These are phyloP conservation scores for Fusarium siculi DNA, from an alignment of 2,329 filamentous ascomycete genomes.

Conservation along the genomic window DNA sequence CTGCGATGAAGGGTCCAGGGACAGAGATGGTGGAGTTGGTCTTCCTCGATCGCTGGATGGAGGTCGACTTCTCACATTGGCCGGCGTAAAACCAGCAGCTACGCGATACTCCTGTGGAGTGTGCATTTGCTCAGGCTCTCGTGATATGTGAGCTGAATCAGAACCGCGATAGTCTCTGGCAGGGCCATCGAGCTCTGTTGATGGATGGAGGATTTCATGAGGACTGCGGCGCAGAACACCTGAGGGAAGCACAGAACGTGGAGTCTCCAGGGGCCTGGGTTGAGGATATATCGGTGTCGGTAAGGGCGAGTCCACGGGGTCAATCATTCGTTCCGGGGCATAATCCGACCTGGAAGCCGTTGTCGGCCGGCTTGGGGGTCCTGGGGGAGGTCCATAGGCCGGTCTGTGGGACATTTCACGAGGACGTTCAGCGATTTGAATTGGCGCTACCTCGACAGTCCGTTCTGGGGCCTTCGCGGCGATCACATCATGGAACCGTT, in stretches of 20 bases:
- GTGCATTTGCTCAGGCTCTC: conserved; percentile 42
- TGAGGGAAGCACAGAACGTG: conserved; percentile 27
- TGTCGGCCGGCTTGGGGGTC: neutral
- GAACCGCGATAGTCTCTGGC: conserved; percentile 22
- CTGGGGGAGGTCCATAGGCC: neutral
- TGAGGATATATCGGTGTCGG: conserved; percentile 12
- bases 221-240: conserved; percentile 19
- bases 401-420: conserved; percentile 5
- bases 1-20: conserved; percentile 44
- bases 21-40: conserved; percentile 44
- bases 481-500: conserved; percentile 10
- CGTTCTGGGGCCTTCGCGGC: conserved; percentile 7
- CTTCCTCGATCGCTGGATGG: conserved; percentile 43
- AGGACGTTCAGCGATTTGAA: conserved; percentile 2
- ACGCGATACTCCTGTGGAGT: conserved; percentile 43
- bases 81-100: conserved; percentile 47
- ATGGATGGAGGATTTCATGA: conserved; percentile 34
- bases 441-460: conserved; percentile 5
- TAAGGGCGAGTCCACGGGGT: conserved; percentile 20
- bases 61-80: conserved; percentile 45
- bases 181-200: conserved; percentile 33
- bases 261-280: conserved; percentile 10
- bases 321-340: conserved; percentile 34
- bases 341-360: conserved; percentile 25
- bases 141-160: conserved; percentile 24